A percentile compares a stretch with the other conserved stretches of the same genome.
These are phyloP conservation scores for Tolypocladium album DNA, from an alignment of 2,329 filamentous ascomycete species.

Conservation along the genomic window DNA sequence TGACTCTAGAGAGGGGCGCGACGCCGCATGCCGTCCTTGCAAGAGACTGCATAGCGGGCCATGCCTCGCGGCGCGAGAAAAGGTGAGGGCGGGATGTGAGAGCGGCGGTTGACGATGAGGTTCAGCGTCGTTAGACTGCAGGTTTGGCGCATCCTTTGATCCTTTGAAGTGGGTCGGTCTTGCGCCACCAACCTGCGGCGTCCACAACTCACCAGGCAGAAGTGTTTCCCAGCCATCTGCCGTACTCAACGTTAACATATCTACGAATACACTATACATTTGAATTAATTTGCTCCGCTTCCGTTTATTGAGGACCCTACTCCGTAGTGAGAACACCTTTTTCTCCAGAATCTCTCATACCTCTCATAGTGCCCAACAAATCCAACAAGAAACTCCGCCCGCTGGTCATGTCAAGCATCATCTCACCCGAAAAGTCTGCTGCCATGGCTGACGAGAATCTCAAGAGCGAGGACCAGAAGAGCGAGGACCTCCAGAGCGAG, in stretches of 20 bases:
- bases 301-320: not conserved
- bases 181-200: not conserved
- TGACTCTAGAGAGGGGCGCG: not conserved
- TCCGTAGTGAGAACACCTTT: no score
- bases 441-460: slow-evolving; percentile 63
- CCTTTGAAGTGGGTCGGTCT: not conserved
- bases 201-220: not conserved
- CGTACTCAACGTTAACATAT: no score
- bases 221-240: no score
- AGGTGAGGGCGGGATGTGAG: not conserved
- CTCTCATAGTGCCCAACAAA: slow-evolving; percentile 47
- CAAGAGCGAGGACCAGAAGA: slow-evolving; percentile 56
- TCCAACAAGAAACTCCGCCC: slow-evolving; percentile 68
- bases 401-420: slow-evolving; percentile 64
- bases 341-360: not conserved
- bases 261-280: no score
- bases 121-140: not conserved
- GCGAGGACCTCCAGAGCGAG: no score
- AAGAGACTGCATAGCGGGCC: slow-evolving; percentile 2
- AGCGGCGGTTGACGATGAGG: not conserved
- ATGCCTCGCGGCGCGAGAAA: not conserved
- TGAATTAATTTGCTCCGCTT: no score
- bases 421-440: slow-evolving; percentile 65
- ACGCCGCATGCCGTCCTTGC: not conserved
- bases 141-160: no score